Percentiles rank a stretch among this genome's conserved stretches.
Conservation (phyloP, 352 stramenopile species). For the Phytophthora quininea region DNA sequence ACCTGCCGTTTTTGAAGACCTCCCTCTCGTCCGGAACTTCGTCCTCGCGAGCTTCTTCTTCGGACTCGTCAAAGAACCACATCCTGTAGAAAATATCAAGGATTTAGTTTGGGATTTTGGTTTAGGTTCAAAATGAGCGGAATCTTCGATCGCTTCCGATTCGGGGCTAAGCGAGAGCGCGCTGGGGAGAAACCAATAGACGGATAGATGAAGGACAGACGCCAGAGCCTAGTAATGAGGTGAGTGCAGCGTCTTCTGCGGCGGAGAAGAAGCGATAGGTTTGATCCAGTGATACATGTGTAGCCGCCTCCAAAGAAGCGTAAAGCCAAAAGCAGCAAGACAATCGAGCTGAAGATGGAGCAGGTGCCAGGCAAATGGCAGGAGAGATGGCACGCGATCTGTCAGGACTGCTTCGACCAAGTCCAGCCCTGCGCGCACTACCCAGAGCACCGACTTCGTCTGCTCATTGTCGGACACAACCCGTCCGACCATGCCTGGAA, state of each 20-base stretch:
- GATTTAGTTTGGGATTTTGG: not conserved
- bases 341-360: slow-evolving; percentile 5
- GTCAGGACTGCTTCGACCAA: slow-evolving; percentile 65
- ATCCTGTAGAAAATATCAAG: not conserved
- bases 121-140: slow-evolving; percentile 15
- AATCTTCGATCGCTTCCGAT: slow-evolving; percentile 70
- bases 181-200: slow-evolving; percentile 7
- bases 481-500: slow-evolving; percentile 91
- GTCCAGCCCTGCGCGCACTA: slow-evolving; percentile 63
- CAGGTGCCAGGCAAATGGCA: slow-evolving; percentile 62
- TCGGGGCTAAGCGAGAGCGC: slow-evolving; percentile 54
- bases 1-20: slow-evolving; percentile 6
- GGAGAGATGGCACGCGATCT: slow-evolving; percentile 85
- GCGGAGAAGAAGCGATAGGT: too few species aligned
- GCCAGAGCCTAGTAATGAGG: not conserved
- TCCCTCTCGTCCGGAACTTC: not conserved
- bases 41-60: not conserved
- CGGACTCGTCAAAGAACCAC: not conserved
- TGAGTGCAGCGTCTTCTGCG: not conserved
- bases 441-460: slow-evolving; percentile 61
- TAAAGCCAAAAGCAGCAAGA: slow-evolving; percentile 11
- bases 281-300: not conserved
- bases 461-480: slow-evolving; percentile 91
- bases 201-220: not conserved
- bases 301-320: slow-evolving; percentile 2